phyloP scores from a whole-genome alignment of 345 rosid species.

The Murraya koenigii region DNA sequence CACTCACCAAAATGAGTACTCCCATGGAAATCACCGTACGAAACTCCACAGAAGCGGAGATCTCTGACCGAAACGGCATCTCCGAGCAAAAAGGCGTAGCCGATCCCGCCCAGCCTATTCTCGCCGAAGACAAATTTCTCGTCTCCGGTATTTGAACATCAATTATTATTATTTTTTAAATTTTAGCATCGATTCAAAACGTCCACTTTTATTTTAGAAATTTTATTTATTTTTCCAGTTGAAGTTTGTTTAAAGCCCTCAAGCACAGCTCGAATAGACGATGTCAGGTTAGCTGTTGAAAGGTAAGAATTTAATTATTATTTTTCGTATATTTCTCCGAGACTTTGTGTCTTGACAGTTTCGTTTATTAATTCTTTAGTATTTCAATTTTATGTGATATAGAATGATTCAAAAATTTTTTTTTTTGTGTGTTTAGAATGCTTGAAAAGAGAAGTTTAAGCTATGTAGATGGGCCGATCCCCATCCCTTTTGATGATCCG shows the following conservation, averaged over 20 bases:
- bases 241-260: constrained; percentile 93
- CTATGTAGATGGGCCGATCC: constrained; percentile 78
- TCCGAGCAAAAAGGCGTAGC: constrained; percentile 28
- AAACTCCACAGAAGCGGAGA: constrained; percentile 17
- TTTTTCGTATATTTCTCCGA: neutral
- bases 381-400: neutral
- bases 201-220: neutral
- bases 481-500: constrained; percentile 62
- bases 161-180: neutral
- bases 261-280: constrained; percentile 71
- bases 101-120: constrained; percentile 30
- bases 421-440: constrained; percentile 50
- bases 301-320: constrained; percentile 28
- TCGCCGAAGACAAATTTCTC: constrained; percentile 43
- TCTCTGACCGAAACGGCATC: constrained; percentile 30
- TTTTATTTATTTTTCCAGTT: constrained; percentile 35
- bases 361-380: neutral
- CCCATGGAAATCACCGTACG: constrained; percentile 67
- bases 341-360: neutral
- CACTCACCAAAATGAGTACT: constrained; percentile 37
- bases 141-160: constrained; percentile 53
- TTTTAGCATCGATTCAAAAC: neutral
- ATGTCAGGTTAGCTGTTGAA: constrained; percentile 71
- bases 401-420: neutral
- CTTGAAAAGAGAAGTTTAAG: constrained; percentile 86